Conservation (phyloP, 306 rosid species). For the Quillaja saponaria region DNA sequence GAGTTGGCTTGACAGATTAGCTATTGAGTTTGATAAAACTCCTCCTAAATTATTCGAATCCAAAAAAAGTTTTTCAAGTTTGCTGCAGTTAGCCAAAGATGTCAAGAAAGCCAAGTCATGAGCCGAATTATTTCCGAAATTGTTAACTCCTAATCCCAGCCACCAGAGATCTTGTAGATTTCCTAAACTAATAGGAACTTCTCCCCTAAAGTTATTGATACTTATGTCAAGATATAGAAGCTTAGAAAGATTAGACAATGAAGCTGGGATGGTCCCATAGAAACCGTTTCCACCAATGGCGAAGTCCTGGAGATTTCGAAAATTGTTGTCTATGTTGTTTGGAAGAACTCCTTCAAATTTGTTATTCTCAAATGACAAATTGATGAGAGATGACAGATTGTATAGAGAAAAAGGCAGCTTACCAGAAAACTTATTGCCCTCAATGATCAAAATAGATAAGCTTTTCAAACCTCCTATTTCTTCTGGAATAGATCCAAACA, state of each 20-base stretch:
- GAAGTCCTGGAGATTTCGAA: constrained; percentile 28
- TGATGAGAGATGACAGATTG: constrained; percentile 26
- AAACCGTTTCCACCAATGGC: neutral
- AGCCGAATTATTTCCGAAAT: constrained; percentile 22
- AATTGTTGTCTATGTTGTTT: constrained; percentile 6
- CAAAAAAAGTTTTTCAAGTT: no score
- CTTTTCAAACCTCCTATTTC: constrained; percentile 29
- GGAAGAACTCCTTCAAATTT: constrained; percentile 21
- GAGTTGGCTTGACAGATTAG: constrained; percentile 36
- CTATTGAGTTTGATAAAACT: neutral
- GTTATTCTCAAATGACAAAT: constrained; percentile 3
- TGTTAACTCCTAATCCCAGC: neutral
- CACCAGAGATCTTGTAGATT: neutral
- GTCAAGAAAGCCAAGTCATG: constrained; percentile 22
- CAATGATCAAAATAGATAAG: neutral
- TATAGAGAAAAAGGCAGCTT: constrained; percentile 27
- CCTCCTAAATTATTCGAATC: no score
- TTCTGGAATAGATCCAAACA: constrained; percentile 34
- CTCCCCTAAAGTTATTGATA: neutral
- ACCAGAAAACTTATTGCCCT: constrained; percentile 23
- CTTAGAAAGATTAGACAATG: neutral
- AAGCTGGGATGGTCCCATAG: constrained; percentile 8
- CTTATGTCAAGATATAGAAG: constrained; percentile 31
- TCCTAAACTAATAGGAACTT: no score
- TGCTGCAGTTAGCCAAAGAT: no score